Percentiles rank a stretch among this genome's conserved stretches.
phyloP scores from a whole-genome alignment of 2,329 filamentous ascomycete species.

The Epichloe uncinata region DNA sequence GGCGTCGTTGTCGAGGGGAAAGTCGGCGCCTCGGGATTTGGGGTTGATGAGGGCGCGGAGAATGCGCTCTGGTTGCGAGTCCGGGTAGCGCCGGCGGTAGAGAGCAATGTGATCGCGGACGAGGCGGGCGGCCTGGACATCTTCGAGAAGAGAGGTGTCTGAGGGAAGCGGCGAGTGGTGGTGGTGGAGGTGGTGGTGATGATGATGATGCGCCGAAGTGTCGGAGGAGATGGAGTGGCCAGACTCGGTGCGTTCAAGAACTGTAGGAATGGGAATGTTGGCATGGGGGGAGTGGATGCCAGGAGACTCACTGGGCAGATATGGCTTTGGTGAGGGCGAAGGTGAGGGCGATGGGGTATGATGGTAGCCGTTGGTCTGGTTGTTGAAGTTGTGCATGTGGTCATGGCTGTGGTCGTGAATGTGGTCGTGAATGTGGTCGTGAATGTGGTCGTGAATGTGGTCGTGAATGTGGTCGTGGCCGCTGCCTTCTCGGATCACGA shows the following conservation, averaged over 20 bases:
- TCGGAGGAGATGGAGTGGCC: conserved; percentile 34
- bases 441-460: conserved; percentile 5
- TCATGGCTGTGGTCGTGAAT: not conserved
- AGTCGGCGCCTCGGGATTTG: conserved; percentile 30
- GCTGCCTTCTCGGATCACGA: conserved; percentile 25
- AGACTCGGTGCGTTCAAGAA: conserved; percentile 36
- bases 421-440: conserved; percentile 5
- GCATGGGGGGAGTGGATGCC: not conserved
- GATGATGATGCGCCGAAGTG: conserved; percentile 13
- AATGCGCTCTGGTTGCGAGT: conserved; percentile 43
- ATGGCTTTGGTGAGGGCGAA: conserved; percentile 10
- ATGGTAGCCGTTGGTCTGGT: conserved; percentile 7
- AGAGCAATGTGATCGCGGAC: conserved; percentile 34
- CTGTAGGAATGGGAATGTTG: not conserved
- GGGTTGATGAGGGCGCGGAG: conserved; percentile 43
- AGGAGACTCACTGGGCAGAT: not conserved
- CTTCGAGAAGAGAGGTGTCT: conserved; percentile 14
- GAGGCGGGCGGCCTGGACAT: conserved; percentile 33
- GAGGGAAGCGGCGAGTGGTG: conserved; percentile 17
- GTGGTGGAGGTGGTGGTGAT: conserved; percentile 11
- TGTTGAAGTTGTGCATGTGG: not conserved
- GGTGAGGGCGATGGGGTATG: conserved; percentile 10
- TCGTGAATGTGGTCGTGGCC: conserved; percentile 5
- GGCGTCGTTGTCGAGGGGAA: conserved; percentile 42
- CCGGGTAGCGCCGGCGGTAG: conserved; percentile 29